These are phyloP conservation scores for Sophora flavescens DNA, from an alignment of 306 rosid genomes.

Conservation along the genomic window DNA sequence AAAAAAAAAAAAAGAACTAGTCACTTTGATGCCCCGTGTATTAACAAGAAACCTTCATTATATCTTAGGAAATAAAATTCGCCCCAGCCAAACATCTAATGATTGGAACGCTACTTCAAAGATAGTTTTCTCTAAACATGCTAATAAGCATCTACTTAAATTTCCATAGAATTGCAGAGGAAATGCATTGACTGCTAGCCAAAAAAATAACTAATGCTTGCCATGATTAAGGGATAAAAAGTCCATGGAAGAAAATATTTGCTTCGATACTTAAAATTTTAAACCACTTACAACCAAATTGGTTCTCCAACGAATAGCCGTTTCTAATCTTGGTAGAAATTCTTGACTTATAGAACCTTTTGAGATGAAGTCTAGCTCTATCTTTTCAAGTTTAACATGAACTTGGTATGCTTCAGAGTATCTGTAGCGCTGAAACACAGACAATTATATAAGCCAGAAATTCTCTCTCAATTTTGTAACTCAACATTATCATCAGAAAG, in stretches of 20 bases:
- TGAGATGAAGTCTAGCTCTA: constrained; percentile 70
- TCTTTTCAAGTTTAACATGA: constrained; percentile 69
- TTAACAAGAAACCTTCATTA: background rate
- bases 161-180: background rate
- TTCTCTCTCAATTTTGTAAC: background rate
- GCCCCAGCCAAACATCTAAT: background rate
- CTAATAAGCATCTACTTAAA: background rate
- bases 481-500: constrained; percentile 24
- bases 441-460: constrained; percentile 42
- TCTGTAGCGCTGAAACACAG: constrained; percentile 77
- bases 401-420: constrained; percentile 87
- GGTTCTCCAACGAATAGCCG: constrained; percentile 68
- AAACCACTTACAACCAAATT: constrained; percentile 87
- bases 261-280: background rate
- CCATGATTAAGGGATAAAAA: constrained; percentile 10
- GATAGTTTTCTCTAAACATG: constrained; percentile 29
- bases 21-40: background rate
- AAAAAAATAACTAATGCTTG: constrained; percentile 24
- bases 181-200: background rate
- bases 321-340: constrained; percentile 65
- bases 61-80: background rate
- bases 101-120: background rate
- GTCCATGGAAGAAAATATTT: background rate
- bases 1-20: background rate
- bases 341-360: constrained; percentile 65